Percentiles rank a stretch among this genome's conserved stretches.
phyloP scores from a whole-genome alignment of 1,139 yeast species.

The Lodderomyces jiufengensis region DNA sequence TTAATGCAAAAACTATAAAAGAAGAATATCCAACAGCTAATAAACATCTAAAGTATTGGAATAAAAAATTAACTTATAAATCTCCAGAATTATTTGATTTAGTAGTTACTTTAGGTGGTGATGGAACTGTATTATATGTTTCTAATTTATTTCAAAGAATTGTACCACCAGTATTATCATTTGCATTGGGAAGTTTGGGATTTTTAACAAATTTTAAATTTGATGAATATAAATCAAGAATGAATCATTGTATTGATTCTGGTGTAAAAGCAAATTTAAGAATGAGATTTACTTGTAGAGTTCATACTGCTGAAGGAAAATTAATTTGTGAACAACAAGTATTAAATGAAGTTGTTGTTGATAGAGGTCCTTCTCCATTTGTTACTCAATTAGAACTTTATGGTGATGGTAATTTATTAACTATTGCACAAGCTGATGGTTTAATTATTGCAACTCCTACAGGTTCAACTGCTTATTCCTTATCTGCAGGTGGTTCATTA shows the following conservation, averaged over 20 bases:
- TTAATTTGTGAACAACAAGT: slow-evolving; percentile 74
- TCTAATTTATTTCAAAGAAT: slow-evolving; percentile 74
- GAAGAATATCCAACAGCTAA: slow-evolving; percentile 40
- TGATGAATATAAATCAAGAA: slow-evolving; percentile 58
- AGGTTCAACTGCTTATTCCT: slow-evolving; percentile 86
- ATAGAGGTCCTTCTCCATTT: slow-evolving; percentile 86
- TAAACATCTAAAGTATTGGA: slow-evolving; percentile 62
- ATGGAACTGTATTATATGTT: slow-evolving; percentile 82
- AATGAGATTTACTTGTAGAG: slow-evolving; percentile 76
- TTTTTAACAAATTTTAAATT: slow-evolving; percentile 76
- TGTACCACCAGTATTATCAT: slow-evolving; percentile 86
- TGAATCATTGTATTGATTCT: slow-evolving; percentile 54
- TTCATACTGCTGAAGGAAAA: slow-evolving; percentile 54
- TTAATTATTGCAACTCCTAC: slow-evolving; percentile 87
- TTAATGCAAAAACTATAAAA: slow-evolving; percentile 46
- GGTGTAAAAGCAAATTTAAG: slow-evolving; percentile 78
- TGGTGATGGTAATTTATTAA: slow-evolving; percentile 75
- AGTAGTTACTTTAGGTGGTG: slow-evolving; percentile 83
- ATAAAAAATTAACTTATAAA: slow-evolving; percentile 49
- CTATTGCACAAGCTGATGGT: slow-evolving; percentile 91
- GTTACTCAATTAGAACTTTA: slow-evolving; percentile 79
- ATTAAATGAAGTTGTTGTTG: slow-evolving; percentile 78
- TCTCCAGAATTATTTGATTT: slow-evolving; percentile 67
- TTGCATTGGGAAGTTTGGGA: slow-evolving; percentile 78
- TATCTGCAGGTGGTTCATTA: slow-evolving; percentile 87